Evolutionary conservation across 2,329 filamentous ascomycete species (phyloP).

Genomic region (Cladosporium cucumerinum): DNA sequence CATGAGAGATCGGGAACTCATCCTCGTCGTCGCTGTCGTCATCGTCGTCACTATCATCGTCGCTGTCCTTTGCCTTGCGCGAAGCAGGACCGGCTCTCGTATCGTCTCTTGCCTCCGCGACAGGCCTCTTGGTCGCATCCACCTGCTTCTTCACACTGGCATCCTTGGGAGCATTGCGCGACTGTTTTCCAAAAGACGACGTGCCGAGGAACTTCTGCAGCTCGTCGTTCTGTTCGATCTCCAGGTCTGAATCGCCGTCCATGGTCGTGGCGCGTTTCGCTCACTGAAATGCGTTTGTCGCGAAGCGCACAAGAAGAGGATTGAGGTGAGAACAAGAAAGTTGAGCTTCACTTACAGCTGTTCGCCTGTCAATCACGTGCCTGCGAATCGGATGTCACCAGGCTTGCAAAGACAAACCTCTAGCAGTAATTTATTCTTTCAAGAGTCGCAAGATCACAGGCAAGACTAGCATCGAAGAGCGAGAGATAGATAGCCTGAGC

Average conservation of each 20-base stretch:
- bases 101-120: slow-evolving; percentile 22
- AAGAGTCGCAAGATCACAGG: neutral
- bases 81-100: neutral
- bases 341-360: slow-evolving; percentile 14
- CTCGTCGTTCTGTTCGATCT: slow-evolving; percentile 56
- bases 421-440: neutral
- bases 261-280: slow-evolving; percentile 1
- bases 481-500: neutral
- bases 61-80: slow-evolving; percentile 30
- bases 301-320: neutral
- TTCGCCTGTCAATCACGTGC: slow-evolving; percentile 3
- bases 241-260: slow-evolving; percentile 21
- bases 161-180: slow-evolving; percentile 47
- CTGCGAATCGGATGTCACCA: neutral
- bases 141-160: slow-evolving; percentile 77
- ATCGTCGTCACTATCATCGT: slow-evolving; percentile 54
- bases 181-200: slow-evolving; percentile 80
- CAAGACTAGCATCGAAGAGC: neutral
- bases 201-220: slow-evolving; percentile 75
- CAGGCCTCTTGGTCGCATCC: slow-evolving; percentile 65
- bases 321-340: slow-evolving; percentile 7
- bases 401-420: neutral
- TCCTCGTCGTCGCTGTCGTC: slow-evolving; percentile 71
- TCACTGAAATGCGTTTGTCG: neutral
- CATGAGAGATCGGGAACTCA: slow-evolving; percentile 88